Conservation (phyloP, 2,329 filamentous ascomycete species). For the Cercospora sp. region DNA sequence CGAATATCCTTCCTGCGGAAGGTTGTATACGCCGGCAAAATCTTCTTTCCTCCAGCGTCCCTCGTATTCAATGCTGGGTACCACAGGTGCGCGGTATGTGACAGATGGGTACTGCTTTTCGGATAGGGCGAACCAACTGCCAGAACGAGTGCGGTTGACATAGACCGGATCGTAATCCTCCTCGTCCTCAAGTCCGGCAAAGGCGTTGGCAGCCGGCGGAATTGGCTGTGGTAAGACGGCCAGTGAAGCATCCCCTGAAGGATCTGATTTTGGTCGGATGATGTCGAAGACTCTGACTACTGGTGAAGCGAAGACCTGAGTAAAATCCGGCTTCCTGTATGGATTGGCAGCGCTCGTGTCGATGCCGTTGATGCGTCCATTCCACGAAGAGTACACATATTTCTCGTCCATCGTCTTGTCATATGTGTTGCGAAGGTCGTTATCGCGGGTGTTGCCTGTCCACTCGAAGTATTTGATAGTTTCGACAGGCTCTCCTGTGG, state of each 20-base stretch:
- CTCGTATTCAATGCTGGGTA: conserved; percentile 59
- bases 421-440: conserved; percentile 83
- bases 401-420: conserved; percentile 76
- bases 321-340: conserved; percentile 27
- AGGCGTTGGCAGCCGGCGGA: conserved; percentile 53
- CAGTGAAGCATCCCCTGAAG: conserved; percentile 68
- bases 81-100: conserved; percentile 64
- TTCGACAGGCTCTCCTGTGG: conserved; percentile 74
- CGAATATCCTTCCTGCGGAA: conserved; percentile 20
- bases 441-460: conserved; percentile 87
- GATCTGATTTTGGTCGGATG: conserved; percentile 60
- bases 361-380: conserved; percentile 80
- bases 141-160: conserved; percentile 80
- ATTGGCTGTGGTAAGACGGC: conserved; percentile 83
- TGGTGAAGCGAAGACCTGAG: conserved; percentile 38
- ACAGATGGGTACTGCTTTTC: conserved; percentile 83
- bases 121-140: conserved; percentile 92
- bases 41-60: conserved; percentile 41
- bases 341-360: conserved; percentile 57
- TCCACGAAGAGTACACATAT: conserved; percentile 84
- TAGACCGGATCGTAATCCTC: conserved; percentile 59
- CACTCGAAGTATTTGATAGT: conserved; percentile 93
- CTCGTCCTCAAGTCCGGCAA: conserved; percentile 35
- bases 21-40: conserved; percentile 37
- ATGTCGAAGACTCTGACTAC: conserved; percentile 38